Evolutionary conservation across 805 yeast genomes (phyloP).

Genomic region (Tetrapisispora phaffii): DNA sequence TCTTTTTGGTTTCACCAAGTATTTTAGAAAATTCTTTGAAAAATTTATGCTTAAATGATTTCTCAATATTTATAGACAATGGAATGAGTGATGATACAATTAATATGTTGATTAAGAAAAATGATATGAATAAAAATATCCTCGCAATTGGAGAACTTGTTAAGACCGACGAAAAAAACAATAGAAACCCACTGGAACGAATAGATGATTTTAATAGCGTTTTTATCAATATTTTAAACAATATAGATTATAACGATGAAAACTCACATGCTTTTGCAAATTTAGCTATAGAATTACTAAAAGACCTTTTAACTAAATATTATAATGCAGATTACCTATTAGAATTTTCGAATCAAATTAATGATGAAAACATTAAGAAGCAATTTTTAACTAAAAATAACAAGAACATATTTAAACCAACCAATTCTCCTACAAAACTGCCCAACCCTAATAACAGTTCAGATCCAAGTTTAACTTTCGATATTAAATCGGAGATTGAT

Average conservation of each 20-base stretch:
- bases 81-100: neutral
- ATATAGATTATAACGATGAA: conserved; percentile 6
- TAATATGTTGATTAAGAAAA: neutral
- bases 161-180: conserved; percentile 21
- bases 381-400: neutral
- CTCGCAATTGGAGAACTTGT: conserved; percentile 22
- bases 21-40: conserved; percentile 7
- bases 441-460: neutral
- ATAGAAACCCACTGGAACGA: conserved; percentile 24
- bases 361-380: neutral
- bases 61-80: neutral
- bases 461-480: conserved; percentile 7
- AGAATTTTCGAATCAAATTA: conserved; percentile 5
- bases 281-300: conserved; percentile 16
- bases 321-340: conserved; percentile 5
- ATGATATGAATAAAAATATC: conserved; percentile 4
- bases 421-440: neutral
- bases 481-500: conserved; percentile 16
- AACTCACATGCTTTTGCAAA: conserved; percentile 8
- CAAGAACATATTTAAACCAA: neutral
- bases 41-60: conserved; percentile 4
- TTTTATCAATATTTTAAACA: conserved; percentile 28
- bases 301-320: conserved; percentile 20
- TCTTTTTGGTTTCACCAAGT: conserved; percentile 20
- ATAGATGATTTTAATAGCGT: conserved; percentile 26